Conservation (phyloP, 805 yeast species). For the Metschnikowia koreensis region DNA sequence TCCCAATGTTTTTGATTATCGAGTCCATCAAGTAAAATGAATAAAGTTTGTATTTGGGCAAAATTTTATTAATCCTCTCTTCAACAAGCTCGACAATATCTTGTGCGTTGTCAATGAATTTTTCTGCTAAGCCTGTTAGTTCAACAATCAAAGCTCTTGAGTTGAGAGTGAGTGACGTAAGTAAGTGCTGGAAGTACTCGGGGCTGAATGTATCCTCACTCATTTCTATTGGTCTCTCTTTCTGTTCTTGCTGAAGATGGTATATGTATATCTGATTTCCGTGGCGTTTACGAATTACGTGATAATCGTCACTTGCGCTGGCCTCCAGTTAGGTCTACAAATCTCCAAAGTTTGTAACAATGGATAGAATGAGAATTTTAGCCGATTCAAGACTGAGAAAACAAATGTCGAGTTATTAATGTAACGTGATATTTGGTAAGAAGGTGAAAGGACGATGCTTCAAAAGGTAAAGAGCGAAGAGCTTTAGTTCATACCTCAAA, state of each 20-base stretch:
- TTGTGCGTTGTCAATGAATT: constrained; percentile 29
- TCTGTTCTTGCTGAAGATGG: background rate
- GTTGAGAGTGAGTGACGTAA: constrained; percentile 35
- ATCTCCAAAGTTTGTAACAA: background rate
- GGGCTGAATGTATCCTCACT: constrained; percentile 25
- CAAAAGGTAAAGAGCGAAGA: background rate
- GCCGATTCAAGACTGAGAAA: background rate
- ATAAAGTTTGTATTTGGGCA: constrained; percentile 37
- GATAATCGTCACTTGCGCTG: constrained; percentile 4
- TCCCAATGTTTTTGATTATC: constrained; percentile 42
- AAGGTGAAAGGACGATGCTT: background rate
- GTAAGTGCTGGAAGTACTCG: constrained; percentile 31
- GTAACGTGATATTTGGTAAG: background rate
- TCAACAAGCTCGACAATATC: constrained; percentile 35
- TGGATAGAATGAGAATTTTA: background rate
- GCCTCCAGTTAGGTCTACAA: constrained; percentile 11
- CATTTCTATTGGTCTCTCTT: constrained; percentile 2
- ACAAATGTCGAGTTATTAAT: background rate
- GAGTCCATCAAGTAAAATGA: constrained; percentile 41
- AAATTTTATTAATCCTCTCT: constrained; percentile 33
- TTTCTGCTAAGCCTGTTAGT: constrained; percentile 39
- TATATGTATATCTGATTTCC: background rate
- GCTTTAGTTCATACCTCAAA: background rate
- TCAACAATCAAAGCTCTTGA: constrained; percentile 39
- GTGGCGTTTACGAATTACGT: constrained; percentile 9